Conservation (phyloP, 345 rosid species). For the Acer negundo region DNA sequence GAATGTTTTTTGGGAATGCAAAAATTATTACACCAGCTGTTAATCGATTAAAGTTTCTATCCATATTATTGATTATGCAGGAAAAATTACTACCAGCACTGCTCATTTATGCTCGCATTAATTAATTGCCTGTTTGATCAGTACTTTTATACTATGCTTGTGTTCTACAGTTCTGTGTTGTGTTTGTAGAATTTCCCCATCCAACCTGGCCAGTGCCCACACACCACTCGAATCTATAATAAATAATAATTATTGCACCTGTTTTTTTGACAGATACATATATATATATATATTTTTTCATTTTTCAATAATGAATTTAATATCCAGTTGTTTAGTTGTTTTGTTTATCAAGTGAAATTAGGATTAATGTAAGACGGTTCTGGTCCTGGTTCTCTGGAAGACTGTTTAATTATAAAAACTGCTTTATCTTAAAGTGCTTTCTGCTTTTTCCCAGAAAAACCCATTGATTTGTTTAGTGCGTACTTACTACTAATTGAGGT, state of each 20-base stretch:
- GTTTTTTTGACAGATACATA: no score
- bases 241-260: no score
- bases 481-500: no score
- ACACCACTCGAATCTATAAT: slow-evolving; percentile 12
- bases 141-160: background rate
- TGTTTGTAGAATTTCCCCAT: background rate
- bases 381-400: no score
- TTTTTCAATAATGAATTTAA: background rate
- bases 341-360: no score
- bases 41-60: background rate
- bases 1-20: slow-evolving; percentile 3
- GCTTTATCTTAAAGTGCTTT: background rate
- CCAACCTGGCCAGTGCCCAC: background rate
- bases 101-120: background rate
- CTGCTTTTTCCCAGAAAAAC: background rate
- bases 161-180: no score
- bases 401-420: no score
- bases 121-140: background rate
- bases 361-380: background rate
- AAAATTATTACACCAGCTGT: background rate
- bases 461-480: background rate
- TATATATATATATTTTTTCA: no score
- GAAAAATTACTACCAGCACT: background rate
- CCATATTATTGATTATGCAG: no score
- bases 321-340: background rate